A percentile compares a stretch with the other conserved stretches of the same genome.
Conservation (phyloP, 164 flowering plant genomes). For the Macadamia integrifolia region DNA sequence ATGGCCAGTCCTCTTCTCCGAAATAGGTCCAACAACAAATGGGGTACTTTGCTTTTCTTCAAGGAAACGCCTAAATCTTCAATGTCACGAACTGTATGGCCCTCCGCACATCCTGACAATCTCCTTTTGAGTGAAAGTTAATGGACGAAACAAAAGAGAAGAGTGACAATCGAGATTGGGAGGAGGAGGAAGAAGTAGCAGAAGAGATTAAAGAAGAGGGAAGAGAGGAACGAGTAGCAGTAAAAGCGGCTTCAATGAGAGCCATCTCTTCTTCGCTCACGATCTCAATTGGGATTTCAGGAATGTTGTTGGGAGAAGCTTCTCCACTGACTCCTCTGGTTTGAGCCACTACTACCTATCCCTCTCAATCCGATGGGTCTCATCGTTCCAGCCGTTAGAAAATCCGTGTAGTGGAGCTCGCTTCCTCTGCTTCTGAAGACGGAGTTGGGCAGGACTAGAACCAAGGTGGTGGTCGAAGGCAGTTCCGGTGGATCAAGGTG, state of each 20-base stretch:
- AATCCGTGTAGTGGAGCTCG: too few relatives aligned
- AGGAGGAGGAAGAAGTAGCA: slow-evolving; percentile 8
- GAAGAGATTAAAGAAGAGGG: slow-evolving; percentile 9
- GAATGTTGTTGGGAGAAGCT: background rate
- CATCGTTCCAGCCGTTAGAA: too few relatives aligned
- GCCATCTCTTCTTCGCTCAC: slow-evolving; percentile 87
- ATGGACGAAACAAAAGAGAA: slow-evolving; percentile 12
- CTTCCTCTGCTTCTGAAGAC: too few relatives aligned
- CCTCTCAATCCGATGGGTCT: too few relatives aligned
- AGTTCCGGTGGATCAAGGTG: too few relatives aligned
- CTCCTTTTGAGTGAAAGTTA: slow-evolving; percentile 32
- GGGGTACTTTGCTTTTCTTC: slow-evolving; percentile 29
- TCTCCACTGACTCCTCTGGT: too few relatives aligned
- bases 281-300: slow-evolving; percentile 57
- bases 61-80: slow-evolving; percentile 48
- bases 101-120: slow-evolving; percentile 17
- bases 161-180: slow-evolving; percentile 10
- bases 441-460: too few relatives aligned
- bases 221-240: slow-evolving; percentile 22
- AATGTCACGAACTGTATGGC: slow-evolving; percentile 24
- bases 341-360: too few relatives aligned
- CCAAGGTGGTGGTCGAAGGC: too few relatives aligned
- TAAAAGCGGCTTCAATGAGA: slow-evolving; percentile 63
- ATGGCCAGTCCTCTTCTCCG: slow-evolving; percentile 60
- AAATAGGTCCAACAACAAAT: slow-evolving; percentile 48